Evolutionary conservation across 495 filamentous ascomycete species (phyloP).

Genomic region (Xylaria sp.): DNA sequence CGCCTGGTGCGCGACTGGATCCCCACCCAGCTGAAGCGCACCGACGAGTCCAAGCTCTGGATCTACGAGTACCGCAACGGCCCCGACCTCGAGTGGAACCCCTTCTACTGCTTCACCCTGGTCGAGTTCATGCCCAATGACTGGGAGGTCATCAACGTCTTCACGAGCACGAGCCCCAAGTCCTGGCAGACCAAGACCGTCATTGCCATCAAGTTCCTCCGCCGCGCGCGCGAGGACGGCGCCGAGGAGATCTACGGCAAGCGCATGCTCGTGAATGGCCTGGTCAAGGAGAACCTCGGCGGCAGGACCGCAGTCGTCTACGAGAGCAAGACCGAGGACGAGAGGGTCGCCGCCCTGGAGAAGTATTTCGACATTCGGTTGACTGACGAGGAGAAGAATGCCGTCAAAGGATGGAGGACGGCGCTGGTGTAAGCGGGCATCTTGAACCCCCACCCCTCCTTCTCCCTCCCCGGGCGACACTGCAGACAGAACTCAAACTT

Average conservation of each 20-base stretch:
- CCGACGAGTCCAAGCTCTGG: constrained; percentile 59
- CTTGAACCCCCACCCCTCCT: not conserved
- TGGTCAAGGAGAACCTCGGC: constrained; percentile 65
- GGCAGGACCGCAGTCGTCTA: constrained; percentile 61
- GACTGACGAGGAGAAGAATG: constrained; percentile 56
- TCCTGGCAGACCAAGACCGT: constrained; percentile 59
- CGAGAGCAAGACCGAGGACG: constrained; percentile 56
- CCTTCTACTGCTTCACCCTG: constrained; percentile 66
- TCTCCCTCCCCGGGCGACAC: not conserved
- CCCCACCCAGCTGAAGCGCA: constrained; percentile 49
- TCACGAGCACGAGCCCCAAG: constrained; percentile 52
- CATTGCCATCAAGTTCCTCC: constrained; percentile 64
- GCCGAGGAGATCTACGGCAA: constrained; percentile 61
- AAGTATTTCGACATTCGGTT: constrained; percentile 65
- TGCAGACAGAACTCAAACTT: not conserved
- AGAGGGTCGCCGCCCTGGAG: constrained; percentile 57
- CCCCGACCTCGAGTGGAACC: constrained; percentile 55
- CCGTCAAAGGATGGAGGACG: constrained; percentile 56
- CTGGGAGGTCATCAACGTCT: constrained; percentile 66
- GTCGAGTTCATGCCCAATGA: constrained; percentile 68
- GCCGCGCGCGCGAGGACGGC: constrained; percentile 41
- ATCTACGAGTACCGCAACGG: constrained; percentile 66
- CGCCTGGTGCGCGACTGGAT: constrained; percentile 57
- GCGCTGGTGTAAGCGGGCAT: constrained; percentile 44
- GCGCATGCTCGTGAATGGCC: constrained; percentile 62